Base-by-base conservation (phyloP, 495 filamentous ascomycete species). In the Tuber calosporum region DNA sequence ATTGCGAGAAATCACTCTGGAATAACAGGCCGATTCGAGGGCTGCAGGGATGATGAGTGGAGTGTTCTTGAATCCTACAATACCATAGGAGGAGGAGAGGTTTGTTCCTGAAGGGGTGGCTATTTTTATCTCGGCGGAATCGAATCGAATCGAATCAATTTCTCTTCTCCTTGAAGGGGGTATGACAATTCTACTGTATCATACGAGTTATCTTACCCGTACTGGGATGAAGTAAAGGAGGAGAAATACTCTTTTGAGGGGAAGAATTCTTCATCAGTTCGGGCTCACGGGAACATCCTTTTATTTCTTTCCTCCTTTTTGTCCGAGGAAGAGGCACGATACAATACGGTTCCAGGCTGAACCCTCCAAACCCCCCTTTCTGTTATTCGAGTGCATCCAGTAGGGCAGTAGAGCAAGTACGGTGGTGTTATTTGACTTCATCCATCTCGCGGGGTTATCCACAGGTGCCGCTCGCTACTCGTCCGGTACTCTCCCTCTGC, bases 91-190 rank as follows among this genome's bases (percentile, higher is more conserved):
- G 30, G 13, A 15, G 26, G 34, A 62, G 53, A 5, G 26, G 53
- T 62, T 62, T 70, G 69, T 53, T 69, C 76, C 76, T 79, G 76
- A 67, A 68, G 77, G 77, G 68, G 72, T 69, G 67, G 77, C 77
- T 79, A 79, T 79, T 79, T 79, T 76, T 79, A 79, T 76, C 76
- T 41, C n/a, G n/a, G 72, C 69, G 36, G 75, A 67, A 30, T 38
- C 19, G 67, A 73, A 71, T 40, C 45, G 69, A 48, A 45, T 30
- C 43, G 53, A 30, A 30, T 34, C 19, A 5, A 34, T 13, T 62
- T 62, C 53, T 9, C 22, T 53, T 53, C 43, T 48, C 45, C 45
- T n/a, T 8, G 45, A 53, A n/a, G 45, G 45, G 45, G 45, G 45
- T 53, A 45, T 20, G 43, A 5, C 19, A 45, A 22, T 45, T 45